Evolutionary conservation across 768 basidiomycete species (phyloP).

Genomic region (Auricularia heimuer): DNA sequence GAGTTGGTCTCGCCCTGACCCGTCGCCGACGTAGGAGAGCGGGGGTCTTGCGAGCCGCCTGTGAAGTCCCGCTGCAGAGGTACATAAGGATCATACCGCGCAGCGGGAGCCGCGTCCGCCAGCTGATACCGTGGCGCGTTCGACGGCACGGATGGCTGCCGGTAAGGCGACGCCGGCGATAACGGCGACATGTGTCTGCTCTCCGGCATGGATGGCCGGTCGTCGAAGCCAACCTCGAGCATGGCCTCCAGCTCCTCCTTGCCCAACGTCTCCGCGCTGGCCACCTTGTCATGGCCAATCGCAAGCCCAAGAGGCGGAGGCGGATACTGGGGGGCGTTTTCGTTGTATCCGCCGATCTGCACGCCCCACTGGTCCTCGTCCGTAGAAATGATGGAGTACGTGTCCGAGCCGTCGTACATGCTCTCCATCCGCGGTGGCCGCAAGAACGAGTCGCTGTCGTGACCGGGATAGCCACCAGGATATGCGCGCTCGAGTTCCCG

Average conservation of each 20-base stretch:
- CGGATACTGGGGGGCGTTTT: slow-evolving; percentile 65
- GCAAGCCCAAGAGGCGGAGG: slow-evolving; percentile 75
- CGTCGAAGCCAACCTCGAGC: slow-evolving; percentile 85
- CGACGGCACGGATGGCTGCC: slow-evolving; percentile 20
- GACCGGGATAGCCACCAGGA: slow-evolving; percentile 53
- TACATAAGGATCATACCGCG: slow-evolving; percentile 47
- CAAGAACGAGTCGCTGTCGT: slow-evolving; percentile 46
- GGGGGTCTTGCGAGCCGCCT: slow-evolving; percentile 20
- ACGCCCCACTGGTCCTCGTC: slow-evolving; percentile 95
- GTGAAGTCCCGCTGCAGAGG: slow-evolving; percentile 37
- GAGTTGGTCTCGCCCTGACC: slow-evolving; percentile 24
- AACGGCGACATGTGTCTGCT: slow-evolving; percentile 15
- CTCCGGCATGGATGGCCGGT: slow-evolving; percentile 38
- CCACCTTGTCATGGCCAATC: slow-evolving; percentile 25
- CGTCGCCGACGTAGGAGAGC: slow-evolving; percentile 23
- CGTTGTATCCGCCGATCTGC: slow-evolving; percentile 94
- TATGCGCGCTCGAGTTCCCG: slow-evolving; percentile 73
- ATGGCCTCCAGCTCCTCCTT: slow-evolving; percentile 81
- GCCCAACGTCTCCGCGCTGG: slow-evolving; percentile 41
- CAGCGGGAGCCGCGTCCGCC: slow-evolving; percentile 38
- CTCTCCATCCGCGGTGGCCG: slow-evolving; percentile 15
- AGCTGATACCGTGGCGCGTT: slow-evolving; percentile 52
- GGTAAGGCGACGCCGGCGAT: slow-evolving; percentile 2
- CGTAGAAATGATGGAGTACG: slow-evolving; percentile 69
- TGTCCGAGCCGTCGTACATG: slow-evolving; percentile 73